Percentiles rank a stretch among this genome's conserved stretches.
phyloP scores from a whole-genome alignment of 805 yeast genomes.

The Vanderwaltozyma polyspora region DNA sequence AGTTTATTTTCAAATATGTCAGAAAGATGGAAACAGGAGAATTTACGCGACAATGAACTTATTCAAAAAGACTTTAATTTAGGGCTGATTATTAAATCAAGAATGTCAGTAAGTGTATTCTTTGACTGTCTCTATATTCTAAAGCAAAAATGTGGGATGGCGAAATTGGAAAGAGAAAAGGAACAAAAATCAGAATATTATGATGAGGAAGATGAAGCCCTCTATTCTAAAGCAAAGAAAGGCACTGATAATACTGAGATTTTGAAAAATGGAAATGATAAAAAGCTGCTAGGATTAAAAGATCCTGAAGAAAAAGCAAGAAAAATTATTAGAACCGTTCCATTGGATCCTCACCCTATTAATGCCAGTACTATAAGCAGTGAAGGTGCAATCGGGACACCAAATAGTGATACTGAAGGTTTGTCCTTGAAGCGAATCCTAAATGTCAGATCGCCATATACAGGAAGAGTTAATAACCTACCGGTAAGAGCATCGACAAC shows the following conservation, averaged over 20 bases:
- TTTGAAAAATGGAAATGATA: slow-evolving; percentile 1
- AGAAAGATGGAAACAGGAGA: slow-evolving; percentile 34
- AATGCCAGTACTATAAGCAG: slow-evolving; percentile 13
- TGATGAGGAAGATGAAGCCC: slow-evolving; percentile 27
- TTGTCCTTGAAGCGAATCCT: slow-evolving; percentile 1
- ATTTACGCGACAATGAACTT: background rate
- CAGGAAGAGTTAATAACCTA: background rate
- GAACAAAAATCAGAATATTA: slow-evolving; percentile 7
- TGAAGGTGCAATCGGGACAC: background rate
- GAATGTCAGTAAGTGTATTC: slow-evolving; percentile 88
- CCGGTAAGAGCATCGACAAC: background rate
- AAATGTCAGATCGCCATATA: slow-evolving; percentile 1
- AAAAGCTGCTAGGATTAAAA: slow-evolving; percentile 32
- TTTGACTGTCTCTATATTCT: slow-evolving; percentile 82
- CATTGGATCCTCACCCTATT: slow-evolving; percentile 76
- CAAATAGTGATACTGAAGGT: slow-evolving; percentile 1
- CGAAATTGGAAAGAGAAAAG: slow-evolving; percentile 39
- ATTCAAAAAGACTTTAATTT: slow-evolving; percentile 24
- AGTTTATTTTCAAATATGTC: slow-evolving; percentile 62
- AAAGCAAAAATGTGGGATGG: slow-evolving; percentile 82
- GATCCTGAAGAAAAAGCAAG: slow-evolving; percentile 67
- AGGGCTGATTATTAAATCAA: slow-evolving; percentile 52
- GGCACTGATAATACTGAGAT: background rate
- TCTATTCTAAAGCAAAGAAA: slow-evolving; percentile 2
- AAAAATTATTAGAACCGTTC: slow-evolving; percentile 64